Evolutionary conservation across 352 stramenopile species (phyloP), one percentile per base, ranked within the genome.

Genomic region (Phytophthora idaei): DNA sequence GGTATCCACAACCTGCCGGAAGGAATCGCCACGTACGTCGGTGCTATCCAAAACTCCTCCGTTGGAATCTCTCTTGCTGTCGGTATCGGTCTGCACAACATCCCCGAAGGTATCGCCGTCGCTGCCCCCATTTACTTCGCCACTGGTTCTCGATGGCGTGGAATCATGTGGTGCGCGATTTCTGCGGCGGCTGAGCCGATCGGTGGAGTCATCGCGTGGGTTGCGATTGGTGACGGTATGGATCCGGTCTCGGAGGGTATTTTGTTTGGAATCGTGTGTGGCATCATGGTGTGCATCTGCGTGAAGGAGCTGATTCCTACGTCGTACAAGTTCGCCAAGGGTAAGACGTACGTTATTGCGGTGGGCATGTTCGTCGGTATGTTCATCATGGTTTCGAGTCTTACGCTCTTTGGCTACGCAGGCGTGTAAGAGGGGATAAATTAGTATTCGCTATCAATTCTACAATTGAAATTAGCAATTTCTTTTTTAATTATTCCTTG

Each of bases 11-110:
- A 99, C 74, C 92, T 98, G 42, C 97, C 97, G 0, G 96, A 99
- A 68, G 95, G 95, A 29, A 90, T 99, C 15, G 95, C 94, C 17
- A 98, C 96, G 3, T 99, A 98, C 71, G 92, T 98, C 31, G 92
- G 89, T 1, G 84, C 93, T 0, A 65, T 98, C 10, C 67, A 96
- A 8, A 92, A 98, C 69, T 91, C 94, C 1, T 83, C 71, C 2
- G 90, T 99, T 6, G 97, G 97, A 29, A 67, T 89, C 37, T 92
- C 95, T 5, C 79, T 99, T 8, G 96, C 97, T 7, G 80, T 99
- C 32, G 96, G 92, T 32, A 99, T 99, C 60, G 95, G 88, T 15
- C 88, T 99, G 12, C 97, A 99, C 78, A 99, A 99, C 67, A 98
- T 99, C 55, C 94, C 97, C 0, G 96, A 99, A 61, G 97, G 97